Percentiles rank a stretch among this genome's conserved stretches.
Evolutionary conservation across 768 basidiomycete genomes (phyloP).

Genomic region (Tephrocybe sp.): DNA sequence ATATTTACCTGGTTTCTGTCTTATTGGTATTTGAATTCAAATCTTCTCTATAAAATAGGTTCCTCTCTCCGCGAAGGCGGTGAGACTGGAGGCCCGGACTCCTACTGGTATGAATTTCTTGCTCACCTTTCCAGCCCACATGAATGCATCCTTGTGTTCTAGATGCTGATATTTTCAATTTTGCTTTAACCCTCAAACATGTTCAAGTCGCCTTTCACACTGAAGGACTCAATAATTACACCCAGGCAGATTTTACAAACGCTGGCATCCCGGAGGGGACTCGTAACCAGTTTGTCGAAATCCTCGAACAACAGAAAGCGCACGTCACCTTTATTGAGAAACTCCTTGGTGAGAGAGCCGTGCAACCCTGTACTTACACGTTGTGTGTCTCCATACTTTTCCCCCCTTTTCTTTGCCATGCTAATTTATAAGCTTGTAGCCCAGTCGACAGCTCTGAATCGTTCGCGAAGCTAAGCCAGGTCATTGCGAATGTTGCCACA

Average conservation of each 20-base stretch:
- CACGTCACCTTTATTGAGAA: slow-evolving; percentile 9
- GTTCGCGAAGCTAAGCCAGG: slow-evolving; percentile 7
- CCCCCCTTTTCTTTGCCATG: neutral
- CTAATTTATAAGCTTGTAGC: neutral
- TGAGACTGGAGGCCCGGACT: slow-evolving; percentile 1
- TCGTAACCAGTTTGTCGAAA: slow-evolving; percentile 9
- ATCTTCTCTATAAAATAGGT: no score
- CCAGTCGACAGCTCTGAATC: slow-evolving; percentile 5
- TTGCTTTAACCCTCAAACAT: slow-evolving; percentile 15
- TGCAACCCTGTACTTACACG: slow-evolving; percentile 9
- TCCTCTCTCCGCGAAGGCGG: slow-evolving; percentile 1
- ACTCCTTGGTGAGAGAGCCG: slow-evolving; percentile 3
- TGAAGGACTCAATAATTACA: slow-evolving; percentile 8
- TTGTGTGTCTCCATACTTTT: slow-evolving; percentile 6
- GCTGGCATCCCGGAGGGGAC: slow-evolving; percentile 11
- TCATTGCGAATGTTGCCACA: slow-evolving; percentile 14
- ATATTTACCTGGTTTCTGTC: no score
- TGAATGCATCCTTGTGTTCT: neutral
- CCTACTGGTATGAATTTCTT: neutral
- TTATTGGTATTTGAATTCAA: no score
- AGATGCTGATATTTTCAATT: slow-evolving; percentile 14
- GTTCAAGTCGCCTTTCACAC: slow-evolving; percentile 15
- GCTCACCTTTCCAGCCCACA: neutral
- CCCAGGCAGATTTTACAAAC: slow-evolving; percentile 4
- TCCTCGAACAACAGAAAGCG: slow-evolving; percentile 2